Conservation (phyloP, 257 asterid genomes). For the Solanum appendiculatum region DNA sequence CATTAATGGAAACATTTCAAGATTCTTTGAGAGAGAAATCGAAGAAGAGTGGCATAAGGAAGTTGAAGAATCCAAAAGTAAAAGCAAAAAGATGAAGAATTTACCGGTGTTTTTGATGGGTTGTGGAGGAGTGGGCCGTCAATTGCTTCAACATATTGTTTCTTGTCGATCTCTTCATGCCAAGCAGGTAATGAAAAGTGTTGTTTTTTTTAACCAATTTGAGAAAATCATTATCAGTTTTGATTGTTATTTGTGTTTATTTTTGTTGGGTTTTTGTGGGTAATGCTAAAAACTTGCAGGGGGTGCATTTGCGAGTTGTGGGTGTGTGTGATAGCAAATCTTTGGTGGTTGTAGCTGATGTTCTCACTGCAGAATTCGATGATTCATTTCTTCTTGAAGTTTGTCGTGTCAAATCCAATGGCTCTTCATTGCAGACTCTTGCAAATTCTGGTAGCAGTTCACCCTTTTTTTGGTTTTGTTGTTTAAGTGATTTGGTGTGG, state of each 20-base stretch:
- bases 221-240: not conserved
- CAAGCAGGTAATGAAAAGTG: conserved; percentile 33
- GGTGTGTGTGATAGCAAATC: conserved; percentile 84
- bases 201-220: not conserved
- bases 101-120: conserved; percentile 71
- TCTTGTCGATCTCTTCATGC: conserved; percentile 67
- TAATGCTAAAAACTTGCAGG: conserved; percentile 24
- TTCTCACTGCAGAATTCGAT: conserved; percentile 40
- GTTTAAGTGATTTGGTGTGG: no score
- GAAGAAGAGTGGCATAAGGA: not conserved
- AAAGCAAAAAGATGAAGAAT: conserved; percentile 23
- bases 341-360: conserved; percentile 48
- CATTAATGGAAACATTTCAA: not conserved
- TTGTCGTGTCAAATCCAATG: conserved; percentile 56
- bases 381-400: conserved; percentile 50
- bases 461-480: not conserved
- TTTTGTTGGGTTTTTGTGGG: not conserved
- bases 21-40: not conserved
- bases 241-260: not conserved
- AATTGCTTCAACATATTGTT: conserved; percentile 74
- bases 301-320: conserved; percentile 60
- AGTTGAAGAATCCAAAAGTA: not conserved
- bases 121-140: conserved; percentile 94
- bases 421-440: conserved; percentile 45
- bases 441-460: conserved; percentile 31